Percentiles rank a stretch among this genome's conserved stretches.
phyloP scores from a whole-genome alignment of 805 yeast species.

The Hemisphaericaspora nanyangensis region DNA sequence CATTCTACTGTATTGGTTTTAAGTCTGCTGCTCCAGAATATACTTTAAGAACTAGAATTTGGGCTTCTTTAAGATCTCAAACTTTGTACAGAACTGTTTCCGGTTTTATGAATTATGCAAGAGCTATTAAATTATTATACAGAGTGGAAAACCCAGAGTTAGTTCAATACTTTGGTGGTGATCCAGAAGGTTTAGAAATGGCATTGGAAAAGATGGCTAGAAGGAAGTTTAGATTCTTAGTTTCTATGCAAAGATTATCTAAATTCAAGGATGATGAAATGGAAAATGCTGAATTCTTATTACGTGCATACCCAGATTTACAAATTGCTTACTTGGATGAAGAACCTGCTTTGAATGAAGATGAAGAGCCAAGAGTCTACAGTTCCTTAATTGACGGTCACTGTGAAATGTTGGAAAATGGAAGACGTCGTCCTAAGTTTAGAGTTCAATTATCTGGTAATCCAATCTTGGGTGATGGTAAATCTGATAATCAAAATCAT shows the following conservation, averaged over 20 bases:
- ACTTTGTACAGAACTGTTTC: constrained; percentile 45
- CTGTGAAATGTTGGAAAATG: constrained; percentile 56
- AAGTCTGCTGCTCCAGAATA: constrained; percentile 47
- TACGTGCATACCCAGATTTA: constrained; percentile 64
- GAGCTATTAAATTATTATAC: constrained; percentile 42
- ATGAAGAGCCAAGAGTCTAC: constrained; percentile 46
- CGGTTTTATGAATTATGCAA: constrained; percentile 46
- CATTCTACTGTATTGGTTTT: constrained; percentile 45
- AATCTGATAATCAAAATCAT: constrained; percentile 79
- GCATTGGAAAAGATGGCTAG: constrained; percentile 79
- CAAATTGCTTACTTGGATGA: constrained; percentile 62
- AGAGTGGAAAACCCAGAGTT: constrained; percentile 43
- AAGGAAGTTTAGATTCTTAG: constrained; percentile 61
- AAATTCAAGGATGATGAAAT: constrained; percentile 53
- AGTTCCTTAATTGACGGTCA: constrained; percentile 71
- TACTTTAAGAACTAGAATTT: constrained; percentile 43
- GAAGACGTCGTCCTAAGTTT: constrained; percentile 58
- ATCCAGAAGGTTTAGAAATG: constrained; percentile 92
- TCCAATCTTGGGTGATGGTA: constrained; percentile 83
- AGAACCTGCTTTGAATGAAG: constrained; percentile 38
- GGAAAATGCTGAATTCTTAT: constrained; percentile 54
- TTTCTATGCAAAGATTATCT: constrained; percentile 59
- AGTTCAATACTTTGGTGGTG: constrained; percentile 96
- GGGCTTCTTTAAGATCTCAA: constrained; percentile 47
- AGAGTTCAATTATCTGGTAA: constrained; percentile 68